Evolutionary conservation across 495 filamentous ascomycete genomes (phyloP).

Genomic region (Umbilicaria muhlenbergii): DNA sequence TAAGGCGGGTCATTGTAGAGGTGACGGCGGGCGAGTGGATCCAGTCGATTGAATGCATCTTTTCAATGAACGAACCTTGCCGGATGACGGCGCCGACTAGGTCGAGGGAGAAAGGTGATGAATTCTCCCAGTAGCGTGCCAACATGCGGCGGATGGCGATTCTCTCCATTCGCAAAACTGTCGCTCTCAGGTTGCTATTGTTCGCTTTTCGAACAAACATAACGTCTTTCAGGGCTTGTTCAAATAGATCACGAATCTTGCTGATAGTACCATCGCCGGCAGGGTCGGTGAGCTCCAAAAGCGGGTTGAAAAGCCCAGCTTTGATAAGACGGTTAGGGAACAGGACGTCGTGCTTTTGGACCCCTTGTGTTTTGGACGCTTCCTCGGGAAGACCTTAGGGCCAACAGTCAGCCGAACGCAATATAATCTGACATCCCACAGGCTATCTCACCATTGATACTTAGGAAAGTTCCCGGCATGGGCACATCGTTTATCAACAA

Average conservation of each 20-base stretch:
- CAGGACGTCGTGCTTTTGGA: constrained; percentile 19
- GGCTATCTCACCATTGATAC: constrained; percentile 17
- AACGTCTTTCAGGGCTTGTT: constrained; percentile 19
- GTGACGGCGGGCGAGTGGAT: constrained; percentile 47
- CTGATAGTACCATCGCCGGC: constrained; percentile 17
- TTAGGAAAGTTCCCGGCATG: constrained; percentile 51
- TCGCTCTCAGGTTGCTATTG: background rate
- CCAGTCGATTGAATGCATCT: constrained; percentile 71
- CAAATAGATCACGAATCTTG: constrained; percentile 26
- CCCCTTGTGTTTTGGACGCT: constrained; percentile 1
- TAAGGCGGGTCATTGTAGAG: constrained; percentile 49
- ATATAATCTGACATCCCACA: background rate
- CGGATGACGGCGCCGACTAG: constrained; percentile 66
- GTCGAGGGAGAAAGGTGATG: constrained; percentile 53
- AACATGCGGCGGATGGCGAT: constrained; percentile 57
- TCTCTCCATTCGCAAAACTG: constrained; percentile 18
- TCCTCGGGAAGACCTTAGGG: constrained; percentile 19
- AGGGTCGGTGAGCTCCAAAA: constrained; percentile 20
- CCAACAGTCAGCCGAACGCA: constrained; percentile 4
- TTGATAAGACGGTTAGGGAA: constrained; percentile 48
- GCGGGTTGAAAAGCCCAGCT: constrained; percentile 18
- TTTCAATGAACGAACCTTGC: constrained; percentile 64
- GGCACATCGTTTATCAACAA: constrained; percentile 29
- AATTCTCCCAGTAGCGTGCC: constrained; percentile 67
- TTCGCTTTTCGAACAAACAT: constrained; percentile 17